These are phyloP conservation scores for Chlorella sp. DNA, from an alignment of 139 green algal genomes.

Conservation along the genomic window DNA sequence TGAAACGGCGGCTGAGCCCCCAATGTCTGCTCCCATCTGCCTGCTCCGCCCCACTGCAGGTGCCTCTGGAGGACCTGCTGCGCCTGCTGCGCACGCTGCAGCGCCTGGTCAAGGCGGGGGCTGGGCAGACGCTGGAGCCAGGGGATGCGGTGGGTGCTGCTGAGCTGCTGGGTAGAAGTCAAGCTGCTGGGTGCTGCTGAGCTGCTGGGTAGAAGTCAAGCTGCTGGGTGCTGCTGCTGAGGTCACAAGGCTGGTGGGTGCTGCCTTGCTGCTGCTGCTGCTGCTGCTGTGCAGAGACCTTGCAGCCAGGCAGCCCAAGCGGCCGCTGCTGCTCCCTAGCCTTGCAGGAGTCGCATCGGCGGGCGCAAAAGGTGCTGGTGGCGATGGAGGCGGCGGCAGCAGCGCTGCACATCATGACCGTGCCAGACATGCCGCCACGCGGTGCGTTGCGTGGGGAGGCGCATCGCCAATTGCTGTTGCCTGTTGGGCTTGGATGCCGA, in stretches of 20 bases:
- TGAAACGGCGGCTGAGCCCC: background rate
- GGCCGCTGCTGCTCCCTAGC: background rate
- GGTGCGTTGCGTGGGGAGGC: background rate
- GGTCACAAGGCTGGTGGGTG: no score
- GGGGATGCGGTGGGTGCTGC: slow-evolving; percentile 17
- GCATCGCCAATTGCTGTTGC: background rate
- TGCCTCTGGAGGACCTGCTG: slow-evolving; percentile 30
- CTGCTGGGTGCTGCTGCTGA: background rate
- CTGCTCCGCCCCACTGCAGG: background rate
- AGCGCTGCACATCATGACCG: slow-evolving; percentile 53
- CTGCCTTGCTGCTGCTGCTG: background rate
- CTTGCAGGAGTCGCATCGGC: slow-evolving; percentile 3
- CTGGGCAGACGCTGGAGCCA: slow-evolving; percentile 5
- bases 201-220: no score
- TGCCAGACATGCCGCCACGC: slow-evolving; percentile 51
- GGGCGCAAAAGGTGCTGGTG: background rate
- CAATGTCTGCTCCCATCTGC: no score
- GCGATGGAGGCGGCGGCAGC: slow-evolving; percentile 41
- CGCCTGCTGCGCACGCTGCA: slow-evolving; percentile 30
- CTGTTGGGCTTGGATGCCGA: no score
- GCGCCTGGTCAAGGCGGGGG: background rate
- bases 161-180: background rate
- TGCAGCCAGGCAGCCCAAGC: no score
- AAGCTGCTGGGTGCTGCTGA: background rate
- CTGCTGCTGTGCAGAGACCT: background rate